Percentiles rank a stretch among this genome's conserved stretches.
phyloP scores from a whole-genome alignment of 768 basidiomycete genomes.

The Kwoniella shandongensis region DNA sequence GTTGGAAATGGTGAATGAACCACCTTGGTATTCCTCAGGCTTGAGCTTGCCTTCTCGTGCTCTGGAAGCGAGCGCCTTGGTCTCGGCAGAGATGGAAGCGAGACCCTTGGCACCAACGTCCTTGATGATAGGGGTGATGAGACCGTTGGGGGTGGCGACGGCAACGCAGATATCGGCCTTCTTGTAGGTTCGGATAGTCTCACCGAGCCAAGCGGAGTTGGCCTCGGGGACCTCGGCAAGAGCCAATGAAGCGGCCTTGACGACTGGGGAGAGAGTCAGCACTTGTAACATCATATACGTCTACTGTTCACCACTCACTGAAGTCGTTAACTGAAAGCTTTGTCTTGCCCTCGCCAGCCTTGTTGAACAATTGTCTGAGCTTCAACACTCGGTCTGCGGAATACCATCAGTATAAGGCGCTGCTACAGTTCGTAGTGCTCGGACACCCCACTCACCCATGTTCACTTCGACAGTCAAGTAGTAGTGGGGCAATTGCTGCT shows the following conservation, averaged over 20 bases:
- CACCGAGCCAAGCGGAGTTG: conserved; percentile 97
- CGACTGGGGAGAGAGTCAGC: conserved; percentile 55
- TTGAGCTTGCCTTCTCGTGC: conserved; percentile 94
- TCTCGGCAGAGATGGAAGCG: conserved; percentile 84
- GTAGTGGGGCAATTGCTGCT: conserved; percentile 94
- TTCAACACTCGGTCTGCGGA: conserved; percentile 64
- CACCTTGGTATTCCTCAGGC: conserved; percentile 97
- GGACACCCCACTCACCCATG: conserved; percentile 72
- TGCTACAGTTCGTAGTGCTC: background rate
- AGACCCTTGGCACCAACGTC: conserved; percentile 91
- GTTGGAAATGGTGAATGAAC: conserved; percentile 98
- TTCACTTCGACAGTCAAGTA: conserved; percentile 91
- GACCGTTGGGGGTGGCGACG: conserved; percentile 89
- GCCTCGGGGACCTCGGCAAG: conserved; percentile 93
- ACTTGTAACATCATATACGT: background rate
- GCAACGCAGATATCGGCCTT: conserved; percentile 97
- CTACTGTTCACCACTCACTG: conserved; percentile 47
- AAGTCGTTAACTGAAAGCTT: conserved; percentile 99
- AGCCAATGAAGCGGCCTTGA: conserved; percentile 90
- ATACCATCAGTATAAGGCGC: conserved; percentile 4
- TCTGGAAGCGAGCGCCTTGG: conserved; percentile 88
- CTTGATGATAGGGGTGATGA: conserved; percentile 96
- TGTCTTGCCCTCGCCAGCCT: conserved; percentile 60
- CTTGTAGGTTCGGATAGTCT: conserved; percentile 91
- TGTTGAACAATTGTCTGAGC: conserved; percentile 92